A percentile compares a stretch with the other conserved stretches of the same genome.
phyloP scores from a whole-genome alignment of 257 asterid genomes.

The Capsicum rhomboideum region DNA sequence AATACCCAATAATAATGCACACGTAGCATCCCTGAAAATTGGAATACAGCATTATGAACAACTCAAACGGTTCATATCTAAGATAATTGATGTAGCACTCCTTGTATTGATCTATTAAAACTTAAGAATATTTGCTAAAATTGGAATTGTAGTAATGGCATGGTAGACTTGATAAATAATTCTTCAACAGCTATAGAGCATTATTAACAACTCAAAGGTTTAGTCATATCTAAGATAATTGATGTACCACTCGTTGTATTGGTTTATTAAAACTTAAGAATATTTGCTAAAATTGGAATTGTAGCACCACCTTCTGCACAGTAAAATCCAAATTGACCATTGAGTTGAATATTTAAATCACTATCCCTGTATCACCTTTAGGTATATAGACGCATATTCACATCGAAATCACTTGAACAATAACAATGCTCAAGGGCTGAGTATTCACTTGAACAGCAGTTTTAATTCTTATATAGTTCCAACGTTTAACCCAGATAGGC shows the following conservation, averaged over 20 bases:
- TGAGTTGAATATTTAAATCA: background rate
- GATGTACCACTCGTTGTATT: background rate
- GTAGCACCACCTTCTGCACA: background rate
- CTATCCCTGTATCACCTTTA: background rate
- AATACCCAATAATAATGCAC: slow-evolving; percentile 94
- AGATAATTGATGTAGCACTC: background rate
- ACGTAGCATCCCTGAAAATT: slow-evolving; percentile 88
- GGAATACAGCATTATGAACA: background rate
- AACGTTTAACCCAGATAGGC: background rate
- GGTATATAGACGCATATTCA: background rate
- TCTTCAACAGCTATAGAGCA: background rate
- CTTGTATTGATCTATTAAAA: background rate
- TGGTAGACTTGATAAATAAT: background rate
- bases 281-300: background rate
- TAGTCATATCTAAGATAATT: background rate
- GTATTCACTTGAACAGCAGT: background rate
- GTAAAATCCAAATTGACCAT: background rate
- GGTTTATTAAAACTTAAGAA: background rate
- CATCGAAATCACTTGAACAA: background rate
- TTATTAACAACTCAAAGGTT: background rate
- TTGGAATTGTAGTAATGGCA: background rate
- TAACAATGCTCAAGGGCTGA: background rate
- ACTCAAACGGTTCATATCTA: background rate
- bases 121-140: background rate
- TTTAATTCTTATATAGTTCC: background rate